A percentile compares a stretch with the other conserved stretches of the same genome.
phyloP scores from a whole-genome alignment of 2,329 filamentous ascomycete species.

The Aureobasidium mangrovei region DNA sequence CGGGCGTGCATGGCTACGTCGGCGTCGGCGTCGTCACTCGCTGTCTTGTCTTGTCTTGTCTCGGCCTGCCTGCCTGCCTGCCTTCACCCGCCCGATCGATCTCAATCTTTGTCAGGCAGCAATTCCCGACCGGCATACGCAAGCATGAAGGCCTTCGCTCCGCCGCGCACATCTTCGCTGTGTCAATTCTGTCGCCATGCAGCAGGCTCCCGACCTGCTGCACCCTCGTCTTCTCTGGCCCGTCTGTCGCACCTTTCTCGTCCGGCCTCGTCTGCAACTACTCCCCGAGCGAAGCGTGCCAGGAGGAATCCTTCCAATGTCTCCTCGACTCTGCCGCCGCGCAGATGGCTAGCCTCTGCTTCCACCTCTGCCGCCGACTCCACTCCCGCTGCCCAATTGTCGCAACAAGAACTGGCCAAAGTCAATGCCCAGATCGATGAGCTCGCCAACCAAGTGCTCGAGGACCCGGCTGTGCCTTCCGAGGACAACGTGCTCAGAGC shows the following conservation, averaged over 20 bases:
- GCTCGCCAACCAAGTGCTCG: slow-evolving; percentile 11
- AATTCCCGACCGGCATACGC: neutral
- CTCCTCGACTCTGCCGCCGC: neutral
- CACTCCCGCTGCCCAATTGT: neutral
- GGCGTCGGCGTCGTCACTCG: too few relatives aligned
- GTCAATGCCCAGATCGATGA: slow-evolving; percentile 10
- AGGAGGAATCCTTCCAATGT: neutral
- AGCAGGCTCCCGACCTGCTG: neutral
- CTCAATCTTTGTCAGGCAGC: too few relatives aligned
- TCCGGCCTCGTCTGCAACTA: neutral
- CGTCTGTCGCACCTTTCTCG: neutral
- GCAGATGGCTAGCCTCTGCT: slow-evolving; percentile 1
- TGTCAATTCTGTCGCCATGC: neutral
- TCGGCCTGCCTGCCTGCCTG: too few relatives aligned
- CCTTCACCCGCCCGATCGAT: too few relatives aligned
- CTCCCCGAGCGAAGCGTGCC: neutral
- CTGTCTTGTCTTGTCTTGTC: too few relatives aligned
- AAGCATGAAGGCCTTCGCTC: slow-evolving; percentile 7
- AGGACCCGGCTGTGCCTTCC: slow-evolving; percentile 12
- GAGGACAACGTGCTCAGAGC: slow-evolving; percentile 14
- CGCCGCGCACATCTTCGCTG: neutral
- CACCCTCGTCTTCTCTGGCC: neutral
- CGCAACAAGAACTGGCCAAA: slow-evolving; percentile 9
- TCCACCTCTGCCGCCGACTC: neutral
- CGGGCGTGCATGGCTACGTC: too few relatives aligned